Base-by-base conservation (phyloP, 169 alveolate genomes). In the Plasmodium coatneyi region DNA sequence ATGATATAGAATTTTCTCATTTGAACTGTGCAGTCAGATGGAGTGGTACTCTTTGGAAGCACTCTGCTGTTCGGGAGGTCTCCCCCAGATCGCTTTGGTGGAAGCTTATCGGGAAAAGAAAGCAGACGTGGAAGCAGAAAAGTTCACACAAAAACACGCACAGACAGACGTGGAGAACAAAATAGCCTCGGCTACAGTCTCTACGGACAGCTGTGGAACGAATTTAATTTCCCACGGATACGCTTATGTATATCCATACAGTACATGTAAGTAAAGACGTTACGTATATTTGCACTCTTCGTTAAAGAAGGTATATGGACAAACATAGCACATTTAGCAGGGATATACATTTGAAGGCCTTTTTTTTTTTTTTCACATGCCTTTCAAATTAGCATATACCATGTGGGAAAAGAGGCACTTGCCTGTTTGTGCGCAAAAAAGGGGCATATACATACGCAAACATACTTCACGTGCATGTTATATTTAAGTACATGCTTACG, bases 1-100 rank as follows among this genome's bases (percentile, higher is more conserved):
- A 89, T 89, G 79, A 78, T 89, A 80, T 79, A 46, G 22, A 83
- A 71, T 39, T 9, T 25, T 28, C 28, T 28, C 80, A 41, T 80
- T 80, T 34, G 41, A 81, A 54, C 36, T 16, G 28, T 56, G 22
- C 46, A 34, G 19, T 32, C 34, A 46, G 39, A 36, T 46, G 41
- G 60, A 60, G 39, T n/a, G 36, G n/a, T 25, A 9, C 19, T n/a
- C 76, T 28, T 66, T 25, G 30, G n/a, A 66, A 66, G 36, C 76
- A 25, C 76, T 25, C 36, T 66, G 39, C 76, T 22, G 76, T 66
- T 16, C 3, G 60, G 22, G 16, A 22, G 39, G 76, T 66, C 5
- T 28, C 76, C 76, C 76, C 76, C 39, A 66, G 36, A 9, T 14
- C 76, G 14, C 5, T 66, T 66, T 66, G 34, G 10, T 19, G 3